phyloP scores from a whole-genome alignment of 768 basidiomycete genomes.

The Tylopilus plumbeoviolaceoides region DNA sequence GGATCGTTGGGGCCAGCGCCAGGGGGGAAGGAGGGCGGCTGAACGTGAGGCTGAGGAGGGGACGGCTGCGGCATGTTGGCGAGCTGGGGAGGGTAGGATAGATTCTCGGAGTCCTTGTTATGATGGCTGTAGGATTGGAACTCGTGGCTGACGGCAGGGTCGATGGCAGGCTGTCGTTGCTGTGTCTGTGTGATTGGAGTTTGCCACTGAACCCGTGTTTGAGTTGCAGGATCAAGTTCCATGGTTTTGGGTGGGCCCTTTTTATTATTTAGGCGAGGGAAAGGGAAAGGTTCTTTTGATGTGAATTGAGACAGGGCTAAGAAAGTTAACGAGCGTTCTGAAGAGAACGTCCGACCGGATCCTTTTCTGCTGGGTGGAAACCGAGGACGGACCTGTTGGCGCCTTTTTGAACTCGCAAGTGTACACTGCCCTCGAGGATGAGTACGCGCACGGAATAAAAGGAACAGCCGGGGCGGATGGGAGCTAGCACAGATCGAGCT shows the following conservation, averaged over 20 bases:
- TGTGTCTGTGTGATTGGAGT: slow-evolving; percentile 32
- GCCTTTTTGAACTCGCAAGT: slow-evolving; percentile 14
- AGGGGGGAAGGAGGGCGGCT: slow-evolving; percentile 33
- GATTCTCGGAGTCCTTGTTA: slow-evolving; percentile 19
- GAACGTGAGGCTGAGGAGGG: slow-evolving; percentile 30
- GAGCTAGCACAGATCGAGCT: slow-evolving; percentile 1
- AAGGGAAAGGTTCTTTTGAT: slow-evolving; percentile 32
- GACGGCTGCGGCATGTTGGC: slow-evolving; percentile 31
- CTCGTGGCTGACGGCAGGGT: slow-evolving; percentile 34
- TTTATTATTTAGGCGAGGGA: slow-evolving; percentile 38
- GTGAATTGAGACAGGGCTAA: slow-evolving; percentile 23
- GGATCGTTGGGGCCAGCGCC: slow-evolving; percentile 34
- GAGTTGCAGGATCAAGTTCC: slow-evolving; percentile 32
- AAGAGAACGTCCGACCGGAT: slow-evolving; percentile 20
- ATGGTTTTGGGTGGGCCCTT: slow-evolving; percentile 30
- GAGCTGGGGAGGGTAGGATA: slow-evolving; percentile 26
- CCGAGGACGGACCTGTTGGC: slow-evolving; percentile 7
- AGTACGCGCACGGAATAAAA: not conserved
- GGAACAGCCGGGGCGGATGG: slow-evolving; percentile 12
- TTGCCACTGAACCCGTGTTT: slow-evolving; percentile 34
- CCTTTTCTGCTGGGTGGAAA: slow-evolving; percentile 15
- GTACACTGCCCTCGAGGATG: slow-evolving; percentile 19
- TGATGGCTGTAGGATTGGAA: slow-evolving; percentile 31
- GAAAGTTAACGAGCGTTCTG: slow-evolving; percentile 28
- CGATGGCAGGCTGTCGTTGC: slow-evolving; percentile 30